Base-by-base conservation (phyloP, 495 filamentous ascomycete species). In the Saxophila tyrrhenica region DNA sequence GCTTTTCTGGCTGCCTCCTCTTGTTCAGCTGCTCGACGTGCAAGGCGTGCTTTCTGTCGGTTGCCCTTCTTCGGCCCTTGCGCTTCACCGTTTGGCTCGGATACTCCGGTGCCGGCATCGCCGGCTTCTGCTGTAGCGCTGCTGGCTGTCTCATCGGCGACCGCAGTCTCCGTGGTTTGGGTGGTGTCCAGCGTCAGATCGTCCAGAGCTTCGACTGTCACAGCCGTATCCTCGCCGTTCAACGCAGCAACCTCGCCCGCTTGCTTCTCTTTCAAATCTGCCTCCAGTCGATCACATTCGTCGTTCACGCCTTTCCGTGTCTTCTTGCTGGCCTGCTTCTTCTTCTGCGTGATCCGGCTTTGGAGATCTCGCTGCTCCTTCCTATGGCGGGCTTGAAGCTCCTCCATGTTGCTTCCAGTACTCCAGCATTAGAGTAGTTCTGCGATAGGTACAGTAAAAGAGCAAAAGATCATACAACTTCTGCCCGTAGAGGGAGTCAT, bases 241-340 rank as follows among this genome's bases (percentile, higher is more conserved):
- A 94, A 59, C 16, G 70, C 70, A 13, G 78, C 73, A 1, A 87
- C 62, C 62, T 97, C 91, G 1, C 65, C 66, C 25, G 75, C 74
- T 1, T 72, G 69, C 29, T 61, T 56, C 41, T 64, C 64, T 48
- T 65, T 67, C 20, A 70, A 55, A 54, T 69, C 66, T 2, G 43
- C 51, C 43, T 72, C 70, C 3, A 72, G 65, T 2, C 45, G 38
- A 8, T 58, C 67, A 54, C 70, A 72, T 50, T 72, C 70, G 57
- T 88, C 81, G 62, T 86, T 89, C 59, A 97, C 76, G 39, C 83
- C 84, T 69, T 89, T 94, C 25, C 92, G 80, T 16, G 89, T 96
- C 77, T 95, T 97, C 72, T 96, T 98, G 38, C 85, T 92, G 23
- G 92, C 89, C 51, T 82, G 78, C 72, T 95, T 96, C 73, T 95